Percentiles rank a stretch among this genome's conserved stretches.
Conservation (phyloP, 2,329 filamentous ascomycete genomes). For the Raffaelea ambrosiae region DNA sequence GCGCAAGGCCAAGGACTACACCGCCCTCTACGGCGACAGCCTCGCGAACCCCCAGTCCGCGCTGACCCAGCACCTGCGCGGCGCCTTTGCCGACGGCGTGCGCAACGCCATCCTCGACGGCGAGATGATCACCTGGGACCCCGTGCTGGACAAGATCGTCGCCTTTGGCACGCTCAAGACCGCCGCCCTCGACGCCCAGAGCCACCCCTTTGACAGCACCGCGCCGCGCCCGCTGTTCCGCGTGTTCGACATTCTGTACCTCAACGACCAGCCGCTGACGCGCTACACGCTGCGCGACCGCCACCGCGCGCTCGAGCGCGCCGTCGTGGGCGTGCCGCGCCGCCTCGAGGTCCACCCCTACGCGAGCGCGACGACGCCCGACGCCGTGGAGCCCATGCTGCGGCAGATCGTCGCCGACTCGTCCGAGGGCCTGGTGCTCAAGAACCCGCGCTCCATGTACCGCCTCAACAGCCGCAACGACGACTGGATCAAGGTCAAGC, state of each 20-base stretch:
- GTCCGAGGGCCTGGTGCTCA: constrained; percentile 84
- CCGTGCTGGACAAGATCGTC: constrained; percentile 72
- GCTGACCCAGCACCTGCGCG: constrained; percentile 68
- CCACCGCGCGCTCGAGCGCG: constrained; percentile 61
- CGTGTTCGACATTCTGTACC: constrained; percentile 83
- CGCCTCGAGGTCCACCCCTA: constrained; percentile 78
- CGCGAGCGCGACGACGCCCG: constrained; percentile 53
- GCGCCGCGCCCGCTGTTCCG: constrained; percentile 70
- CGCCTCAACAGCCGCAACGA: constrained; percentile 82
- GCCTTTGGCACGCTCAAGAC: constrained; percentile 91
- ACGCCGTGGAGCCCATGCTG: constrained; percentile 70
- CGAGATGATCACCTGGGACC: constrained; percentile 98
- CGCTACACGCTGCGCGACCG: constrained; percentile 77
- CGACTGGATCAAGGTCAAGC: constrained; percentile 98
- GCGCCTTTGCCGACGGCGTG: constrained; percentile 70
- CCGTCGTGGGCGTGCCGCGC: constrained; percentile 61
- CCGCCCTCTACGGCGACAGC: constrained; percentile 79
- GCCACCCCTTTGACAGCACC: constrained; percentile 55
- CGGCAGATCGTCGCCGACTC: constrained; percentile 78
- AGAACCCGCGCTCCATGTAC: constrained; percentile 85
- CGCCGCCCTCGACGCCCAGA: constrained; percentile 71
- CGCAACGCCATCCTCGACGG: constrained; percentile 87
- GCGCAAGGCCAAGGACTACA: constrained; percentile 91
- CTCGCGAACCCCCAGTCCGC: constrained; percentile 67
- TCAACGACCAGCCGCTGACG: constrained; percentile 75